Conservation (phyloP, 805 yeast genomes). For the Tetrapisispora phaffii region DNA sequence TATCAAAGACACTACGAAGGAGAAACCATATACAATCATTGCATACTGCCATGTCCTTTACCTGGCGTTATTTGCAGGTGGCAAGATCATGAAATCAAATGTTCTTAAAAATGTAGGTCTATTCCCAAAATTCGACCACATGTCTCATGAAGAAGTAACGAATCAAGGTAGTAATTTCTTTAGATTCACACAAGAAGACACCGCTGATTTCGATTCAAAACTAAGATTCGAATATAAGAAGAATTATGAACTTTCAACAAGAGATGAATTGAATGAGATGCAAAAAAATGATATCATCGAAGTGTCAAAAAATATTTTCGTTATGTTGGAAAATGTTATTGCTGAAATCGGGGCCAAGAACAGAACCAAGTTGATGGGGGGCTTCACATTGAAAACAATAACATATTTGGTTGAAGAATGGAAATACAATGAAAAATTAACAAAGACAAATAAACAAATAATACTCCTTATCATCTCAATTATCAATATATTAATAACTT, state of each 20-base stretch:
- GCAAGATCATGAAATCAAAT: constrained; percentile 59
- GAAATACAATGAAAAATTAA: constrained; percentile 20
- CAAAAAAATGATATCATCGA: constrained; percentile 63
- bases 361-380: constrained; percentile 43
- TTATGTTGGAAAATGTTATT: constrained; percentile 50
- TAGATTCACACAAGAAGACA: constrained; percentile 39
- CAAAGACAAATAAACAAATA: constrained; percentile 2
- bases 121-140: constrained; percentile 65
- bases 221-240: constrained; percentile 60
- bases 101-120: constrained; percentile 57
- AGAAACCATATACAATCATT: constrained; percentile 59
- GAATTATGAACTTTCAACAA: constrained; percentile 67
- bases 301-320: constrained; percentile 57
- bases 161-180: constrained; percentile 58
- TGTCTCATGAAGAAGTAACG: constrained; percentile 53
- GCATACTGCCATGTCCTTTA: constrained; percentile 84
- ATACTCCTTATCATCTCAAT: constrained; percentile 5
- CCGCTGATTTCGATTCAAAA: constrained; percentile 15
- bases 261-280: constrained; percentile 56
- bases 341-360: constrained; percentile 61
- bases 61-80: constrained; percentile 81
- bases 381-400: constrained; percentile 43
- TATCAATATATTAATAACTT: constrained; percentile 7
- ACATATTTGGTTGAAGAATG: constrained; percentile 28
- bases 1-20: constrained; percentile 42